Conservation (phyloP, 495 filamentous ascomycete genomes). For the Hypoxylon lienhwacheense region DNA sequence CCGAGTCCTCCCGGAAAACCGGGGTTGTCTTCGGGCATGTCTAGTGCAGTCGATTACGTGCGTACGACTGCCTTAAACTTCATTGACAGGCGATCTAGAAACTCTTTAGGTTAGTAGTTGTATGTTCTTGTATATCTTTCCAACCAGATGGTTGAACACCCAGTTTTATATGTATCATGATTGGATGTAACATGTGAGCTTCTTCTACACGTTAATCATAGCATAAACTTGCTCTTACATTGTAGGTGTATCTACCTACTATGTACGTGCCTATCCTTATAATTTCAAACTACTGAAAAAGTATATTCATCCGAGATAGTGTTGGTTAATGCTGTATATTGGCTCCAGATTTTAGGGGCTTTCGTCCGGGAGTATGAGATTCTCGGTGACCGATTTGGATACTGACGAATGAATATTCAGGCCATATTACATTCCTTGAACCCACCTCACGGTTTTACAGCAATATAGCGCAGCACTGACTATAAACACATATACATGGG, state of each 20-base stretch:
- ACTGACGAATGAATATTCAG: conserved; percentile 21
- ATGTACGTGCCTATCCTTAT: not conserved
- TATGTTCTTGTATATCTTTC: not conserved
- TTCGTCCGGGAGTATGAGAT: not conserved
- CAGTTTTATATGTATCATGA: no score
- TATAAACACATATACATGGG: conserved; percentile 23
- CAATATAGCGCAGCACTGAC: not conserved
- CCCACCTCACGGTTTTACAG: conserved; percentile 1
- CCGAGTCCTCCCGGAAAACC: conserved; percentile 8
- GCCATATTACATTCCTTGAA: conserved; percentile 15
- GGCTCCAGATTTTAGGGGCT: conserved; percentile 3
- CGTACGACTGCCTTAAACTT: conserved; percentile 13
- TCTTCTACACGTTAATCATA: no score
- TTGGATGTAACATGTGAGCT: no score
- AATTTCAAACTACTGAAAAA: not conserved
- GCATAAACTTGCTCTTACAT: no score
- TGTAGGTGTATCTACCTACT: not conserved
- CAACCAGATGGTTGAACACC: no score
- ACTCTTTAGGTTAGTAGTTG: conserved; percentile 3
- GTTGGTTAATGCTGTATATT: conserved; percentile 2
- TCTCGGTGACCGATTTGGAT: conserved; percentile 28
- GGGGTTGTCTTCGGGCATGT: conserved; percentile 10
- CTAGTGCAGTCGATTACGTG: conserved; percentile 20
- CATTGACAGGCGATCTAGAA: not conserved
- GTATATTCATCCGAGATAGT: conserved; percentile 21